Percentiles rank a stretch among this genome's conserved stretches.
Evolutionary conservation across 2,329 filamentous ascomycete species (phyloP).

Genomic region (Xylariaceae sp.): DNA sequence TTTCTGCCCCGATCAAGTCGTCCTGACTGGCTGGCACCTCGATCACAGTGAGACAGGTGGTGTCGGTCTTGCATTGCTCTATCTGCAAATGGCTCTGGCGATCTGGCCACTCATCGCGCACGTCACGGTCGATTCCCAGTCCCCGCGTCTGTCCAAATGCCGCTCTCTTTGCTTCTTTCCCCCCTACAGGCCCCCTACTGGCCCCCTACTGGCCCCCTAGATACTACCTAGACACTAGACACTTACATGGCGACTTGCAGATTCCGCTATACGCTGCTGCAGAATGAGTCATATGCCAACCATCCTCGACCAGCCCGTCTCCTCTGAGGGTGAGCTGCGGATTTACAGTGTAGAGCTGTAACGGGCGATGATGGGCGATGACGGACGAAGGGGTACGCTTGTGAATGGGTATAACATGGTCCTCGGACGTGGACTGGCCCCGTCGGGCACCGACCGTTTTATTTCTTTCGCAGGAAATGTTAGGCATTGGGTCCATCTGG

Average conservation of each 20-base stretch:
- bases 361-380: conserved; percentile 20
- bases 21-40: conserved; percentile 27
- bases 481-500: conserved; percentile 23
- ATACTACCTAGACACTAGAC: conserved; percentile 3
- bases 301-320: conserved; percentile 23
- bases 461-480: conserved; percentile 23
- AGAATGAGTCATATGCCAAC: conserved; percentile 32
- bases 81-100: conserved; percentile 22
- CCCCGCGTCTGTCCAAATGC: conserved; percentile 29
- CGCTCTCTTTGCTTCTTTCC: conserved; percentile 20
- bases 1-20: conserved; percentile 24
- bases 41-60: conserved; percentile 28
- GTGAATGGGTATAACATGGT: conserved; percentile 31
- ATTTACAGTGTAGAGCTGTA: conserved; percentile 15
- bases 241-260: conserved; percentile 28
- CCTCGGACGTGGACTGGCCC: conserved; percentile 23
- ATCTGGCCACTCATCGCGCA: conserved; percentile 30
- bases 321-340: conserved; percentile 27
- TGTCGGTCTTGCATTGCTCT: conserved; percentile 22
- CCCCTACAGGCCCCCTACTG: not conserved
- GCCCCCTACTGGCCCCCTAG: too few relatives aligned
- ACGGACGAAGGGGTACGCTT: conserved; percentile 4
- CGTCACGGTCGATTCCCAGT: conserved; percentile 27
- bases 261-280: conserved; percentile 20
- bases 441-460: conserved; percentile 23